Conservation (phyloP, 2,329 filamentous ascomycete species). For the Emmonsiellopsis sp. region DNA sequence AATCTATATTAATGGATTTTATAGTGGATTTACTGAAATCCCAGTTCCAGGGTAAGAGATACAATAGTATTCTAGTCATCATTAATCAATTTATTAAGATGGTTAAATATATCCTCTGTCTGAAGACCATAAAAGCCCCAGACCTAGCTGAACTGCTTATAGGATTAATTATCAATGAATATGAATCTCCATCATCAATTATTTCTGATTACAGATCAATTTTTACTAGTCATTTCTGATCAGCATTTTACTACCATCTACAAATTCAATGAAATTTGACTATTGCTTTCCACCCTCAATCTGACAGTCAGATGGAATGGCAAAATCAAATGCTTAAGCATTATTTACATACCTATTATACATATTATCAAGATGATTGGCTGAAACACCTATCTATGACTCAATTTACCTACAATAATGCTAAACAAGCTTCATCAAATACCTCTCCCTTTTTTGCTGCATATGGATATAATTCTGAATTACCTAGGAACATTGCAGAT, state of each 20-base stretch:
- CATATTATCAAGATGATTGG: constrained; percentile 7
- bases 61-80: neutral
- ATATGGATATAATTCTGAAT: neutral
- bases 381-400: neutral
- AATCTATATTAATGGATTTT: no score
- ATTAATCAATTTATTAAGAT: neutral
- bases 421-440: neutral
- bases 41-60: neutral
- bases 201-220: neutral
- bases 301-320: constrained; percentile 10
- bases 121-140: neutral
- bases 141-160: neutral
- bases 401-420: constrained; percentile 1
- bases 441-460: constrained; percentile 1
- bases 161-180: neutral
- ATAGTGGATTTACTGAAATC: no score
- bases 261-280: neutral
- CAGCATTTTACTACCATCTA: neutral
- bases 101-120: neutral
- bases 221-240: neutral
- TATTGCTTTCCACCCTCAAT: constrained; percentile 8
- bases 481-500: rapidly evolving
- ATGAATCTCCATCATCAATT: neutral
- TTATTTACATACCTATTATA: constrained; percentile 4
- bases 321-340: constrained; percentile 9